A percentile compares a stretch with the other conserved stretches of the same genome.
phyloP scores from a whole-genome alignment of 2,329 filamentous ascomycete species.

The Hymenoscyphus salicellus region DNA sequence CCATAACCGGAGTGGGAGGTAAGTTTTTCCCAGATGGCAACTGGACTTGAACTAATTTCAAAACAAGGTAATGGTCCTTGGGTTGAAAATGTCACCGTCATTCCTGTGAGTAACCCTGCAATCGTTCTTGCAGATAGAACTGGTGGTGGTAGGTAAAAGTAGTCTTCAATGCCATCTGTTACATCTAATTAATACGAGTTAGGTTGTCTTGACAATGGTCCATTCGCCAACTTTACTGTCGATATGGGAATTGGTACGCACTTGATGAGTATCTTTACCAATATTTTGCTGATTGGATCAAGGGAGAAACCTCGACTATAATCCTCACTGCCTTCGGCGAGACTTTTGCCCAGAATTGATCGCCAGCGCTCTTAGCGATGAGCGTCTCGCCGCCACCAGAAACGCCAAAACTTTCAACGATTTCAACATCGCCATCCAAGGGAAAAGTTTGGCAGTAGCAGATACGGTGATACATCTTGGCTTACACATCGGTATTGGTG shows the following conservation, averaged over 20 bases:
- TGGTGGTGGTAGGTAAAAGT: constrained; percentile 14
- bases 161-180: neutral
- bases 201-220: constrained; percentile 49
- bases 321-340: constrained; percentile 36
- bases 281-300: neutral
- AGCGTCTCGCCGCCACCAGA: constrained; percentile 18
- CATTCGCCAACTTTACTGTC: constrained; percentile 22
- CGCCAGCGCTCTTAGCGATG: constrained; percentile 17
- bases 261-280: neutral
- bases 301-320: constrained; percentile 22
- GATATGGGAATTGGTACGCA: constrained; percentile 16
- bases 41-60: neutral
- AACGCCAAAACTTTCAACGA: constrained; percentile 29
- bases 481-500: constrained; percentile 33
- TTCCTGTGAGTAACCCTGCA: constrained; percentile 4
- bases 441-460: constrained; percentile 20
- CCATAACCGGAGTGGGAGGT: constrained; percentile 18
- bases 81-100: constrained; percentile 10
- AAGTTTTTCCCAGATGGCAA: neutral
- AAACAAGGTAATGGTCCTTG: constrained; percentile 16
- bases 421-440: constrained; percentile 35
- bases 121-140: constrained; percentile 13
- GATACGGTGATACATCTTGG: constrained; percentile 32
- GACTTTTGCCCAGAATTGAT: constrained; percentile 33
- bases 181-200: neutral